These are phyloP conservation scores for Didymella pomorum DNA, from an alignment of 2,329 filamentous ascomycete genomes.

Conservation along the genomic window DNA sequence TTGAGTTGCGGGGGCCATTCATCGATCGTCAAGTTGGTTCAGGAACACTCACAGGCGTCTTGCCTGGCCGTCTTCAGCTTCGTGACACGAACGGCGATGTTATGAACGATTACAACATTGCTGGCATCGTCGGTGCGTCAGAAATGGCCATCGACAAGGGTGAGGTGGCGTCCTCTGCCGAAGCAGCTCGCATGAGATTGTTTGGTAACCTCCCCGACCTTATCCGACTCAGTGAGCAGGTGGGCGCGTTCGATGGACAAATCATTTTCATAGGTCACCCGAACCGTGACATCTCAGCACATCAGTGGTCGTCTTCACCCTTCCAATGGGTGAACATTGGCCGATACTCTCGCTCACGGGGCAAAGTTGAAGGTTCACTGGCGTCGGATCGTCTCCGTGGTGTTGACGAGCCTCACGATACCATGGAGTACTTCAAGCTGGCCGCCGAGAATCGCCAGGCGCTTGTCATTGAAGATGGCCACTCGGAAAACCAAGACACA, in stretches of 20 bases:
- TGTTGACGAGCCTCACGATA: slow-evolving; percentile 47
- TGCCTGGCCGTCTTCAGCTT: background rate
- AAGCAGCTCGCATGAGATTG: slow-evolving; percentile 39
- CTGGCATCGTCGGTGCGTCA: background rate
- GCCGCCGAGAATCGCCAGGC: slow-evolving; percentile 51
- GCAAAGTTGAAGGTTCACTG: slow-evolving; percentile 55
- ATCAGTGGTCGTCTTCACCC: slow-evolving; percentile 54
- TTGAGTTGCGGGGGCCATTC: background rate
- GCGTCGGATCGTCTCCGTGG: slow-evolving; percentile 52
- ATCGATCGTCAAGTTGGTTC: background rate
- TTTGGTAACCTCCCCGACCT: slow-evolving; percentile 56
- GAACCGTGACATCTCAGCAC: slow-evolving; percentile 57
- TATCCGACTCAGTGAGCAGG: slow-evolving; percentile 47
- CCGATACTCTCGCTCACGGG: slow-evolving; percentile 52
- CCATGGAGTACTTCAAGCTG: slow-evolving; percentile 54
- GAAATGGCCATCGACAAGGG: background rate
- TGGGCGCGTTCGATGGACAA: slow-evolving; percentile 50
- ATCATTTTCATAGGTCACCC: slow-evolving; percentile 58
- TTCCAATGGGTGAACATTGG: slow-evolving; percentile 58
- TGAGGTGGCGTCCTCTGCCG: background rate
- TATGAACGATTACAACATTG: background rate
- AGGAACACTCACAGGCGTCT: background rate
- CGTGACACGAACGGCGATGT: slow-evolving; percentile 1
- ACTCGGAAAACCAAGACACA: slow-evolving; percentile 10
- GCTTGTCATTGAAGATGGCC: slow-evolving; percentile 21